These are phyloP conservation scores for Beauveria caledonica DNA, from an alignment of 2,329 filamentous ascomycete genomes.

Conservation along the genomic window DNA sequence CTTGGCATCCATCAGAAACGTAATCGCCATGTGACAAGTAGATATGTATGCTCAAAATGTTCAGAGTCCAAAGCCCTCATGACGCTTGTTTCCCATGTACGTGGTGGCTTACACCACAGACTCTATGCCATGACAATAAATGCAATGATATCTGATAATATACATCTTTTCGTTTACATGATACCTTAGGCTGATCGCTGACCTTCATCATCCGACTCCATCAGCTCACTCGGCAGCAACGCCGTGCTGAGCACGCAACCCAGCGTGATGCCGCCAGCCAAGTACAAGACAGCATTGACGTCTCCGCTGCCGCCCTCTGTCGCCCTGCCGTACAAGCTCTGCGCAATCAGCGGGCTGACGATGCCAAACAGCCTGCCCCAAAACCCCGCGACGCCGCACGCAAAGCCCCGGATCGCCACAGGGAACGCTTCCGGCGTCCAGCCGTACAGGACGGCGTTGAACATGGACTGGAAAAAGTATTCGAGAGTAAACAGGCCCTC, in stretches of 20 bases:
- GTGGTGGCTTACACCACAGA: neutral
- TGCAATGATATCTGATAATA: neutral
- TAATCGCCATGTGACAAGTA: too few relatives aligned
- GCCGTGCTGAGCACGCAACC: constrained; percentile 44
- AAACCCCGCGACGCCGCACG: constrained; percentile 48
- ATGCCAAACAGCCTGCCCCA: constrained; percentile 52
- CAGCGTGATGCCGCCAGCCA: constrained; percentile 46
- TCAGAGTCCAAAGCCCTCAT: neutral
- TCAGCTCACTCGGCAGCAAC: constrained; percentile 33
- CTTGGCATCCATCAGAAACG: too few relatives aligned
- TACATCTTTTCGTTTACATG: neutral
- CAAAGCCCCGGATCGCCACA: constrained; percentile 45
- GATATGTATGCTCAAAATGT: neutral
- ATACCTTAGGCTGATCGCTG: neutral
- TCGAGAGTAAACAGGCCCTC: constrained; percentile 34
- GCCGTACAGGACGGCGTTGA: constrained; percentile 29
- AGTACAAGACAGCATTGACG: constrained; percentile 43
- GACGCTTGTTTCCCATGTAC: neutral
- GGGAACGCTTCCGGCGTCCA: constrained; percentile 52
- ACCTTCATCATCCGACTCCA: constrained; percentile 26
- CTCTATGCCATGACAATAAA: neutral
- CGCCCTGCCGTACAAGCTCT: constrained; percentile 30
- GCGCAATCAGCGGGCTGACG: constrained; percentile 47
- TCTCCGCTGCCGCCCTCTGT: constrained; percentile 22
- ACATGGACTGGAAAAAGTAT: constrained; percentile 36